These are phyloP conservation scores for Dryas drummondii DNA, from an alignment of 306 rosid genomes.

Conservation along the genomic window DNA sequence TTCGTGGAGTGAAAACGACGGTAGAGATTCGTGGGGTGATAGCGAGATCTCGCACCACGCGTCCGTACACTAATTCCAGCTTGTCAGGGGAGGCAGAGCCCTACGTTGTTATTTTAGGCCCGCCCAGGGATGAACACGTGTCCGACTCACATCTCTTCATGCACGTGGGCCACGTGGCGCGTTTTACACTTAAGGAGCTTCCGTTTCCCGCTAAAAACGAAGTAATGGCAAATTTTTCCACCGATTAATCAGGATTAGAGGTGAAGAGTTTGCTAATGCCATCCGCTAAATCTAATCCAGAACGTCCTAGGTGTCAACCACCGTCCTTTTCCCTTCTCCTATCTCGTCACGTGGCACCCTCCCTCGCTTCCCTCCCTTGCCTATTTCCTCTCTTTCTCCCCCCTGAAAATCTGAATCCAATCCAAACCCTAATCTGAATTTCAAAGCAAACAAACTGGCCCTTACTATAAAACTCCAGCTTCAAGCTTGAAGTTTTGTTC, in stretches of 20 bases:
- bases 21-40: constrained; percentile 20
- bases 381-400: constrained; percentile 4
- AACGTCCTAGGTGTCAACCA: constrained; percentile 33
- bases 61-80: background rate
- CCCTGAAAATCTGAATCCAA: constrained; percentile 12
- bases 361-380: background rate
- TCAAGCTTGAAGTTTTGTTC: background rate
- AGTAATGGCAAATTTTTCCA: background rate
- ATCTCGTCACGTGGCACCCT: constrained; percentile 33
- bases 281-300: constrained; percentile 11
- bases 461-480: background rate
- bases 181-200: background rate
- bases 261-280: constrained; percentile 11
- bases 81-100: background rate
- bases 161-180: constrained; percentile 16
- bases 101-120: background rate
- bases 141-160: background rate
- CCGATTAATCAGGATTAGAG: constrained; percentile 4
- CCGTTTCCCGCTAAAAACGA: constrained; percentile 24
- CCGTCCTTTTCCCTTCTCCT: constrained; percentile 26
- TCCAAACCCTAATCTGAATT: constrained; percentile 12
- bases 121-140: background rate
- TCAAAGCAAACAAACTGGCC: background rate
- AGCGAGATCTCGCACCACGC: constrained; percentile 13
- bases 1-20: constrained; percentile 6